Base-by-base conservation (phyloP, 139 green algal species). In the Zygnema circumcarinatum region DNA sequence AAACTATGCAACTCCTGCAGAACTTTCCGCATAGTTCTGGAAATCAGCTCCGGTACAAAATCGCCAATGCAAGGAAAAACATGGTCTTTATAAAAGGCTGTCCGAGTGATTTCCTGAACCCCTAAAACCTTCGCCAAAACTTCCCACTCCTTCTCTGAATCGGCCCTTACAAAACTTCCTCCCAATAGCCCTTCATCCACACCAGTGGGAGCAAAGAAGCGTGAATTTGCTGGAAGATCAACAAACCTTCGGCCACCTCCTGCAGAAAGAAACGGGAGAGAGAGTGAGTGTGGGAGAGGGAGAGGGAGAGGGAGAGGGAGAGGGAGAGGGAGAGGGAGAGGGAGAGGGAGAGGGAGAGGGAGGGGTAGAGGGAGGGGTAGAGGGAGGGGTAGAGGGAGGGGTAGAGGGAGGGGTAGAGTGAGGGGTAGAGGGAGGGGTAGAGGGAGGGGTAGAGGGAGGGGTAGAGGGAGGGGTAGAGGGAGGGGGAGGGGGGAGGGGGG, bases 121-220 rank as follows among this genome's bases (percentile, higher is more conserved):
- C 91, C 92, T 47, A 96, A 88, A 2, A 82, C 72, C 2, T 74
- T 31, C 33, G 83, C 36, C 75, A 95, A 74, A 11, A 96, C 22
- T 16, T 32, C 35, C 47, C 91, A 88, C 84, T 95, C 93, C 1
- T 36, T 52, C 11, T 67, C 56, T 31, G 74, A 91, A n/a, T 92
- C 90, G 1, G 40, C 32, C 1, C 31, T 52, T 29, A 96, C 38
- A 74, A 94, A 94, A 0, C 38, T 38, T 36, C 25, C 47, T 32
- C 67, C 72, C 52, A 95, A 89, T 38, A 96, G 86, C 29, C 52
- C 33, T 2, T 47, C 72, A 56, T 92, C 84, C 25, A 92, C 79
- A 47, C 87, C 92, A 0, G 47, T 11, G 0, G 93, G 94, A 0
- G 93, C 75, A 54, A 96, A 92, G 35, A 91, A 87, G 33, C 88